Percentiles rank a stretch among this genome's conserved stretches.
These are phyloP conservation scores for Mycogone perniciosa DNA, from an alignment of 2,329 filamentous ascomycete species.

Conservation along the genomic window DNA sequence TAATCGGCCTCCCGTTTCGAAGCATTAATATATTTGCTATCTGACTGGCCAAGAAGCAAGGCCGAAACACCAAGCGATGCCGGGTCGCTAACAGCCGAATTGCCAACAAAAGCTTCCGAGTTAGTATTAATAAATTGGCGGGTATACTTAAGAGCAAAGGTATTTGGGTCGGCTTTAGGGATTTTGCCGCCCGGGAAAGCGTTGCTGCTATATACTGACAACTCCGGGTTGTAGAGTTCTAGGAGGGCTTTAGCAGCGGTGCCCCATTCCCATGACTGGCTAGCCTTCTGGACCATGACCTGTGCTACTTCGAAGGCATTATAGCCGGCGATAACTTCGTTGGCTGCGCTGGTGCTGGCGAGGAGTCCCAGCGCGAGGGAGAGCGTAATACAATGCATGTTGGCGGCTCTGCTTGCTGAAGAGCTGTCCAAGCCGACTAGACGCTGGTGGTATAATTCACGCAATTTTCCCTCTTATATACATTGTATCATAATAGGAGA, in stretches of 20 bases:
- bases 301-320: constrained; percentile 8
- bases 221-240: constrained; percentile 13
- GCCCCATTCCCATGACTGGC: constrained; percentile 16
- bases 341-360: background rate
- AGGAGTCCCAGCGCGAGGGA: no score
- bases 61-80: constrained; percentile 14
- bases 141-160: constrained; percentile 8
- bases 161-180: constrained; percentile 7
- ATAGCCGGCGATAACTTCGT: constrained; percentile 12
- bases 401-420: no score
- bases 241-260: constrained; percentile 13
- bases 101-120: constrained; percentile 4
- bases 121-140: constrained; percentile 13
- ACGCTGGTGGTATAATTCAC: no score
- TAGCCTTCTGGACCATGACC: constrained; percentile 8
- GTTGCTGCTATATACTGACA: constrained; percentile 12
- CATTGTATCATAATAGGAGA: no score
- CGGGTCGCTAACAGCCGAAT: constrained; percentile 12
- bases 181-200: constrained; percentile 13
- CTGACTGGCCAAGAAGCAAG: constrained; percentile 13
- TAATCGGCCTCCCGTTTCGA: constrained; percentile 11
- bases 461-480: no score
- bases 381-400: no score
- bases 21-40: constrained; percentile 11
- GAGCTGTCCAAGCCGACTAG: no score